phyloP scores from a whole-genome alignment of 2,329 filamentous ascomycete species.

The Graphilbum ipis-grandicollis region DNA sequence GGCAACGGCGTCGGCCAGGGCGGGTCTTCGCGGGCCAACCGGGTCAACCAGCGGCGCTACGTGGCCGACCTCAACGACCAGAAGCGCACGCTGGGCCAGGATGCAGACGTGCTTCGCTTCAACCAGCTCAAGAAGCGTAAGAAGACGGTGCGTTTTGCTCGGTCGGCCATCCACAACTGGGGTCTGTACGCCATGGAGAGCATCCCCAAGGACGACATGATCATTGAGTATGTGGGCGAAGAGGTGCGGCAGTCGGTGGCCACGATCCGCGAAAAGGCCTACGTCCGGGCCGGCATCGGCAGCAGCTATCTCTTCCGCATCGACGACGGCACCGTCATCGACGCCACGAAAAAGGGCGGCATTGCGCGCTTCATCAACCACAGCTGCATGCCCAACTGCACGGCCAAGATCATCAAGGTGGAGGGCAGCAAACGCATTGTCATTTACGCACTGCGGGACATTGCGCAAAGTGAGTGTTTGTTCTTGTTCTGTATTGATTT shows the following conservation, averaged over 20 bases:
- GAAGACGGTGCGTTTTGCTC: slow-evolving; percentile 95
- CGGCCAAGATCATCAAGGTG: slow-evolving; percentile 97
- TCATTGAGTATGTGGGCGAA: slow-evolving; percentile 98
- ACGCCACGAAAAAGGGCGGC: slow-evolving; percentile 95
- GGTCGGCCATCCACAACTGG: slow-evolving; percentile 98
- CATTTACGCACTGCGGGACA: slow-evolving; percentile 93
- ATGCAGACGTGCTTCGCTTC: slow-evolving; percentile 87
- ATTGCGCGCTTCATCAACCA: slow-evolving; percentile 99
- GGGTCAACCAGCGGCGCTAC: slow-evolving; percentile 86
- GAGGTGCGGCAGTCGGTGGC: slow-evolving; percentile 93
- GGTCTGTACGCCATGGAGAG: slow-evolving; percentile 95
- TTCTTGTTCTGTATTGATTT: background rate
- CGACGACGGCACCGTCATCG: slow-evolving; percentile 92
- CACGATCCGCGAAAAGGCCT: slow-evolving; percentile 83
- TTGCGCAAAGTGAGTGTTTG: slow-evolving; percentile 61
- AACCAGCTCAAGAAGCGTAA: slow-evolving; percentile 99
- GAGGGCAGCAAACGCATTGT: slow-evolving; percentile 97
- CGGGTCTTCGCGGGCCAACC: slow-evolving; percentile 80
- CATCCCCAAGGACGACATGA: slow-evolving; percentile 96
- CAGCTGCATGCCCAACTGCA: slow-evolving; percentile 95
- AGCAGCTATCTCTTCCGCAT: slow-evolving; percentile 97
- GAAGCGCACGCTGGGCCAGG: slow-evolving; percentile 67
- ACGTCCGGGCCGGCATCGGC: slow-evolving; percentile 90
- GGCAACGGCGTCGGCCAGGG: no score
- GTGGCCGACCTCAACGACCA: slow-evolving; percentile 92